These are phyloP conservation scores for Pulveroboletus frians DNA, from an alignment of 768 basidiomycete species.

Conservation along the genomic window DNA sequence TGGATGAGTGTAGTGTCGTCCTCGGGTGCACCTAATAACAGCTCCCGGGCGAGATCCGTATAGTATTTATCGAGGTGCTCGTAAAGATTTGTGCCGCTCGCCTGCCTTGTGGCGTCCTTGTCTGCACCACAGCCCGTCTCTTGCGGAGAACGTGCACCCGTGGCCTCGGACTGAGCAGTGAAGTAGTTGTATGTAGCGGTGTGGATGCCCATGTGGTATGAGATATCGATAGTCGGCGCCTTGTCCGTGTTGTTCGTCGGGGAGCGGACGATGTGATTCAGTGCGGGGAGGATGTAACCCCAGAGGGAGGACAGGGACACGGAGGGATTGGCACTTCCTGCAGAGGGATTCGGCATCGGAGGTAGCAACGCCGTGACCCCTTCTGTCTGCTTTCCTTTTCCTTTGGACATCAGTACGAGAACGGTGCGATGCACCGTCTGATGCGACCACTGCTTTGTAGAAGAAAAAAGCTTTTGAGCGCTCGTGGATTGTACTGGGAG, in stretches of 20 bases:
- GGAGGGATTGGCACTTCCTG: constrained; percentile 68
- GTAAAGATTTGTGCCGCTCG: constrained; percentile 66
- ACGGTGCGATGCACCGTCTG: background rate
- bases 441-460: background rate
- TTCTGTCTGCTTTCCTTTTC: constrained; percentile 28
- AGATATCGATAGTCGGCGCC: constrained; percentile 66
- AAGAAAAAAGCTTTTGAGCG: constrained; percentile 1
- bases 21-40: constrained; percentile 56
- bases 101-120: constrained; percentile 24
- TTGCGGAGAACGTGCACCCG: constrained; percentile 22
- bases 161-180: constrained; percentile 51
- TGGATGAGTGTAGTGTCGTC: constrained; percentile 64
- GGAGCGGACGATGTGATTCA: constrained; percentile 73
- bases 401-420: constrained; percentile 24
- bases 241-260: constrained; percentile 55
- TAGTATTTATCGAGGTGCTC: constrained; percentile 70
- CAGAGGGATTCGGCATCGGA: constrained; percentile 48
- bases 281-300: constrained; percentile 69
- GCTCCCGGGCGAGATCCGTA: constrained; percentile 53
- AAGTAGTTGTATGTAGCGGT: constrained; percentile 83
- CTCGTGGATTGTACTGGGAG: background rate
- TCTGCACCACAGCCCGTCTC: constrained; percentile 18
- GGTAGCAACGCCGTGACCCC: constrained; percentile 20
- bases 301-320: constrained; percentile 68
- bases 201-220: constrained; percentile 72